Percentiles rank a stretch among this genome's conserved stretches.
These are phyloP conservation scores for Boletus vermiculosoides DNA, from an alignment of 768 basidiomycete genomes.

Conservation along the genomic window DNA sequence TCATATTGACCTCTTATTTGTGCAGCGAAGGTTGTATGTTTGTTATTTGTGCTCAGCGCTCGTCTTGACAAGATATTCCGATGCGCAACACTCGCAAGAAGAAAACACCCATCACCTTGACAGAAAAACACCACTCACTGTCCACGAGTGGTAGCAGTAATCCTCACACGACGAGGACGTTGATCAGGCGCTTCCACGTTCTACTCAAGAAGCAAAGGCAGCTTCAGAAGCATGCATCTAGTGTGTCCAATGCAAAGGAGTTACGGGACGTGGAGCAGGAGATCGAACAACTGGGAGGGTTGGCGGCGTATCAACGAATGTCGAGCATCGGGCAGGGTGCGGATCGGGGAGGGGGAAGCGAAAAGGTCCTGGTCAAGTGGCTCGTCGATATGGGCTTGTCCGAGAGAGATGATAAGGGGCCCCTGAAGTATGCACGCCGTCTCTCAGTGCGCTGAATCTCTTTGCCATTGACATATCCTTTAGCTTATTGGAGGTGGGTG, in stretches of 20 bases:
- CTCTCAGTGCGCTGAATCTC: neutral
- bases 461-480: neutral
- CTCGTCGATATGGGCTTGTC: constrained; percentile 51
- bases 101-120: constrained; percentile 45
- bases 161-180: constrained; percentile 60
- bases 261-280: constrained; percentile 56
- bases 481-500: constrained; percentile 88
- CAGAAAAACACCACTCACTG: constrained; percentile 5
- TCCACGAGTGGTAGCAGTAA: constrained; percentile 40
- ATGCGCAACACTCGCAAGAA: constrained; percentile 47
- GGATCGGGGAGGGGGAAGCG: constrained; percentile 87
- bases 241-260: constrained; percentile 25
- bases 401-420: constrained; percentile 23
- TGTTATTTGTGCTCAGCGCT: too few relatives aligned
- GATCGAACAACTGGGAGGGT: constrained; percentile 70
- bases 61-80: neutral
- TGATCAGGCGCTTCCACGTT: constrained; percentile 80
- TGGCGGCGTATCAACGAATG: constrained; percentile 80
- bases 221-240: constrained; percentile 38
- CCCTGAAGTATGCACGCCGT: constrained; percentile 32
- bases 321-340: constrained; percentile 76
- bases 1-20: too few relatives aligned
- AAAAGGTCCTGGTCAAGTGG: constrained; percentile 77
- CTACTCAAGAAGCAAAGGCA: constrained; percentile 68
- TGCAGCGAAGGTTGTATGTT: too few relatives aligned